phyloP scores from a whole-genome alignment of 2,329 filamentous ascomycete genomes.

The Conoideocrella luteorostrata region DNA sequence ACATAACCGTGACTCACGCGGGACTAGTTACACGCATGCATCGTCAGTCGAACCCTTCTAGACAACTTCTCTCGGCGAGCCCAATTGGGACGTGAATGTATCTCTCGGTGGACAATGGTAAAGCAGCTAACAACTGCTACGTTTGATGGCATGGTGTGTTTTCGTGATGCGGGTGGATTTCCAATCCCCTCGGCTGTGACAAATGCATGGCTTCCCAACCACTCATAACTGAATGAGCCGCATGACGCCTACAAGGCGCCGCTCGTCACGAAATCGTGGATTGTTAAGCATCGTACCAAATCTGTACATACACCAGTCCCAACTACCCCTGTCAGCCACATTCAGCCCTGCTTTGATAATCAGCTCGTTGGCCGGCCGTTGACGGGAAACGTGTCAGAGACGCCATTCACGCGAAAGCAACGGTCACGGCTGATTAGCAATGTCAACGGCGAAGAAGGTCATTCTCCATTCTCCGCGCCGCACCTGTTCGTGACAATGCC shows the following conservation, averaged over 20 bases:
- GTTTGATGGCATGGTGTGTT: background rate
- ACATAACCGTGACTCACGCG: too few relatives aligned
- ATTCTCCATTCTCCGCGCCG: too few relatives aligned
- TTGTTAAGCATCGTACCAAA: slow-evolving; percentile 4
- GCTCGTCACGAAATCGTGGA: background rate
- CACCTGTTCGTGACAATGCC: too few relatives aligned
- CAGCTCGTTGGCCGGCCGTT: background rate
- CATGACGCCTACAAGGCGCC: background rate
- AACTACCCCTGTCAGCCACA: background rate
- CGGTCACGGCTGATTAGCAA: background rate
- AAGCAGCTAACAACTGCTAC: background rate
- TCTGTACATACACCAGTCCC: background rate
- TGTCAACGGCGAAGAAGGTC: background rate
- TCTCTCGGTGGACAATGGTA: background rate
- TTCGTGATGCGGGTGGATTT: background rate
- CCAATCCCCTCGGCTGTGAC: background rate
- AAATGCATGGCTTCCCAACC: background rate
- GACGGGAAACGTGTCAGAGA: background rate
- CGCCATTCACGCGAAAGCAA: too few relatives aligned
- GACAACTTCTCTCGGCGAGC: too few relatives aligned
- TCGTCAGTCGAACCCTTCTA: too few relatives aligned
- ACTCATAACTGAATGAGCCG: background rate
- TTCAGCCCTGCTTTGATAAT: background rate
- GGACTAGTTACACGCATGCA: too few relatives aligned
- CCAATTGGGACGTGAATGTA: too few relatives aligned